These are phyloP conservation scores for Bacterosira constricta DNA, from an alignment of 108 stramenopile genomes.

Conservation along the genomic window DNA sequence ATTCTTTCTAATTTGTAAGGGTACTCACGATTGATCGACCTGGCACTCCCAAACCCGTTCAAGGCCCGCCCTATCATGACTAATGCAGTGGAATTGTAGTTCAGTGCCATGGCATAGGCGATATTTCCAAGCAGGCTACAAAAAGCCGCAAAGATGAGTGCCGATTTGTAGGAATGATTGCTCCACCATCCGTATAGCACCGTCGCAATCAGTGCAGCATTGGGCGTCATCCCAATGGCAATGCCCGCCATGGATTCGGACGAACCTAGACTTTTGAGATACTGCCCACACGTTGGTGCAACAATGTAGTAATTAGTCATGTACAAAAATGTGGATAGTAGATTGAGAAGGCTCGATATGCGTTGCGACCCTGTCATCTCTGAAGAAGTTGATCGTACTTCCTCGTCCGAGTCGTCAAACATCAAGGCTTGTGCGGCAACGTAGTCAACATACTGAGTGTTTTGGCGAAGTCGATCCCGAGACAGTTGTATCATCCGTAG, in stretches of 20 bases:
- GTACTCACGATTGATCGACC: constrained; percentile 88
- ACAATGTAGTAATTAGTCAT: constrained; percentile 93
- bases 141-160: constrained; percentile 75
- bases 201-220: constrained; percentile 79
- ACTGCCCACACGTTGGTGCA: constrained; percentile 79
- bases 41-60: constrained; percentile 84
- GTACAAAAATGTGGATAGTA: constrained; percentile 86
- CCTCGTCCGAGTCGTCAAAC: constrained; percentile 12
- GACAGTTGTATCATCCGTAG: constrained; percentile 4
- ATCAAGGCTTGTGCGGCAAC: constrained; percentile 23
- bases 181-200: constrained; percentile 83
- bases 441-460: constrained; percentile 13
- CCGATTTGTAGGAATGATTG: constrained; percentile 72
- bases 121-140: constrained; percentile 76
- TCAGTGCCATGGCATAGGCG: constrained; percentile 76
- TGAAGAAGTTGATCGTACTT: too few relatives aligned
- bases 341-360: constrained; percentile 68
- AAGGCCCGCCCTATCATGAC: constrained; percentile 82
- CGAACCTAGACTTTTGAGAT: constrained; percentile 73
- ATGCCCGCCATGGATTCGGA: constrained; percentile 67
- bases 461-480: constrained; percentile 15
- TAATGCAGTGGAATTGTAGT: constrained; percentile 60
- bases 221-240: constrained; percentile 91
- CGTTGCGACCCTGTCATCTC: not conserved
- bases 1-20: too few relatives aligned